Evolutionary conservation across 495 filamentous ascomycete genomes (phyloP), one percentile per base, ranked within the genome.

Genomic region (Penicillium cosmopolitanum): DNA sequence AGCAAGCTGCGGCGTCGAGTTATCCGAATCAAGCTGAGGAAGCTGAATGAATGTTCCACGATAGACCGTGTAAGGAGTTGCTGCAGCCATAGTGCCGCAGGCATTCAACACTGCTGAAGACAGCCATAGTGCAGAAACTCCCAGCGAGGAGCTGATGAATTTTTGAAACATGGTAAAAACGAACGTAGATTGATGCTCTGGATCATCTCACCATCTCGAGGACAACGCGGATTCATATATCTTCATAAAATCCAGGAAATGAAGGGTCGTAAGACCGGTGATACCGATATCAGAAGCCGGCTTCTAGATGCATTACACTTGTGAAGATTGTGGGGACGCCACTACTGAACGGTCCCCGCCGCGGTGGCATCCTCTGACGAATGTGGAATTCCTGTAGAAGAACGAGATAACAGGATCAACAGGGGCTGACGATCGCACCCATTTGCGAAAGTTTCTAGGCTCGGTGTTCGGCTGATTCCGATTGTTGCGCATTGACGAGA

Each of bases 11-110:
- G 68, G 68, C 33, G 65, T 67, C 9, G 57, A 63, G 7, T 23
- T 31, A 46, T 35, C 58, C 3, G 57, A 67, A 21, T 55, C 65
- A 2, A 43, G 63, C 15, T 53, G 66, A 15, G 81, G 76, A 4
- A 77, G 69, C 23, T 79, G 68, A 42, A 83, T 71, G 57, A 82
- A 82, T 10, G 77, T 82, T 38, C 81, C 80, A 8, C 68, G 66
- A 63, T 77, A 83, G 43, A 83, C 38, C 5, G 66, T 76, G 43
- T 72, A 72, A 8, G 61, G 52, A 36, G 53, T 56, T 10, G 53
- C 28, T 4, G 40, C 38, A n/a, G 68, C 57, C 52, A 63, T 62
- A 48, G 19, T 60, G 34, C 56, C 53, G 43, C 56, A 61, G 34
- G 51, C 56, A 53, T 57, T 57, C 1, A 62, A 21, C 23, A 51